These are phyloP conservation scores for Dryas drummondii DNA, from an alignment of 306 rosid genomes.

Conservation along the genomic window DNA sequence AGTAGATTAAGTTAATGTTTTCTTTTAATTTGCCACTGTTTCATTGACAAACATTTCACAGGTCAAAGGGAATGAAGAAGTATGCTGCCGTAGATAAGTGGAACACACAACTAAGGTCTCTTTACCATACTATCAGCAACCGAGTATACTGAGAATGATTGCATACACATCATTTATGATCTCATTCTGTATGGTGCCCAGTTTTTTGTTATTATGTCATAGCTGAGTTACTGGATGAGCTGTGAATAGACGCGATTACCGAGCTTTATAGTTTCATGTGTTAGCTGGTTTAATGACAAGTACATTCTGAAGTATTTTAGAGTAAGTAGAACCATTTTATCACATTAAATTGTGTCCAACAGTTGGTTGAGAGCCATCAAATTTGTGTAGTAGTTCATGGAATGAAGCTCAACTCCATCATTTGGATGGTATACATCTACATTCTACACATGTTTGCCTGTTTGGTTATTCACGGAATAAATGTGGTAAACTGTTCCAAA, in stretches of 20 bases:
- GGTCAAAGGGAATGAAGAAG: conserved; percentile 96
- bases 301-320: neutral
- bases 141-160: conserved; percentile 50
- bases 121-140: conserved; percentile 72
- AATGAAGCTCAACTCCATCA: no score
- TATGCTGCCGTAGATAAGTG: conserved; percentile 90
- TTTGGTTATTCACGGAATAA: no score
- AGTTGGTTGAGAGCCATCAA: neutral
- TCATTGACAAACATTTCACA: conserved; percentile 29
- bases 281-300: neutral
- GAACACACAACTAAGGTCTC: conserved; percentile 88
- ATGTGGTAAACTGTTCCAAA: no score
- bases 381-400: no score
- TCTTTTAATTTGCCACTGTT: neutral
- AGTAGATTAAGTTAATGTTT: neutral
- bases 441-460: no score
- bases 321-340: neutral
- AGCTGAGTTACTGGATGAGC: conserved; percentile 13
- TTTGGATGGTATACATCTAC: no score
- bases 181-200: conserved; percentile 9
- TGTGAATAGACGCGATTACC: conserved; percentile 3
- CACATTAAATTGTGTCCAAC: neutral
- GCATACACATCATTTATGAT: neutral
- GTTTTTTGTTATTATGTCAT: neutral
- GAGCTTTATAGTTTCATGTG: neutral